Percentiles rank a stretch among this genome's conserved stretches.
These are phyloP conservation scores for Colletotrichum graminicola DNA, from an alignment of 2,329 filamentous ascomycete species.

Conservation along the genomic window DNA sequence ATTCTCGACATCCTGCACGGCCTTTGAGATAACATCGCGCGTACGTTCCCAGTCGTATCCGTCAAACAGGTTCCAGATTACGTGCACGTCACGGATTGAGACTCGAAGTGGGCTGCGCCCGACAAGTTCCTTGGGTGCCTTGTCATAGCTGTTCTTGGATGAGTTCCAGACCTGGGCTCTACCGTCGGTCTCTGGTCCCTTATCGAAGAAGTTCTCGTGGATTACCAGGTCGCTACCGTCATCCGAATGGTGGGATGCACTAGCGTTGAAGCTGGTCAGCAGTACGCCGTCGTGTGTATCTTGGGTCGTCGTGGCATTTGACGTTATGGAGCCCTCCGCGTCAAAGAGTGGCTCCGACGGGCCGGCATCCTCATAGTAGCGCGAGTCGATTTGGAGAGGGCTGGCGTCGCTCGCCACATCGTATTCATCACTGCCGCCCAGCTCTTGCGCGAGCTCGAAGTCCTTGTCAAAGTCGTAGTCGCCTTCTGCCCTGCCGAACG, in stretches of 20 bases:
- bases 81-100: constrained; percentile 85
- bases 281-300: constrained; percentile 62
- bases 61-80: constrained; percentile 98
- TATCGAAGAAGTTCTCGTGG: constrained; percentile 82
- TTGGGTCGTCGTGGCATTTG: constrained; percentile 54
- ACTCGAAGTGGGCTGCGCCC: constrained; percentile 80
- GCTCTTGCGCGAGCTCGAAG: constrained; percentile 67
- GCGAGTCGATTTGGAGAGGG: constrained; percentile 57
- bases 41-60: constrained; percentile 97
- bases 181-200: constrained; percentile 69
- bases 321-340: constrained; percentile 53
- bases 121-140: constrained; percentile 70
- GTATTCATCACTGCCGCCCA: constrained; percentile 56
- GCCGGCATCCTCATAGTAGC: constrained; percentile 61
- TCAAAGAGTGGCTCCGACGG: constrained; percentile 64
- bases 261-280: constrained; percentile 54
- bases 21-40: constrained; percentile 85
- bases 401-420: constrained; percentile 50
- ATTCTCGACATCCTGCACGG: constrained; percentile 87
- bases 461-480: constrained; percentile 74
- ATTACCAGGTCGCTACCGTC: constrained; percentile 76
- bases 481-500: constrained; percentile 74
- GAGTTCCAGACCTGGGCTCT: constrained; percentile 87
- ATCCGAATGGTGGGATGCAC: constrained; percentile 58
- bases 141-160: constrained; percentile 78